Base-by-base conservation (phyloP, 305 asterid genomes). In the Fraxinus platypoda region DNA sequence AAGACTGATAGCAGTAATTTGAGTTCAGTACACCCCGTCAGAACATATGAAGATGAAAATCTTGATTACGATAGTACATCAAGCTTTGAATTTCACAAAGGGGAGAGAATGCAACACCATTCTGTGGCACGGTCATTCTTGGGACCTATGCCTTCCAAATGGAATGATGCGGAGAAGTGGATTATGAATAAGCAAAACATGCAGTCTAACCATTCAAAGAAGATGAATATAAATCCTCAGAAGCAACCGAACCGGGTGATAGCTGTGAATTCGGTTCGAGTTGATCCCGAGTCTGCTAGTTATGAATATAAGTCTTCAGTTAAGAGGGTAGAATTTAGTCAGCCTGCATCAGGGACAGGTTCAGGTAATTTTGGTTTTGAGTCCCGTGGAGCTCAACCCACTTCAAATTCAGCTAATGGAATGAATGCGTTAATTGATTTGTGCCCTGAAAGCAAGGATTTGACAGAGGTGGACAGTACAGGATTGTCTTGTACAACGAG, bases 101-200 rank as follows among this genome's bases (percentile, higher is more conserved):
- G 97, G 79, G 99, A 95, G 89, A 92, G 97, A 75, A 84, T 94
- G 13, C 88, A 87, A 82, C 98, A 90, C 80, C 96, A 90, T 78
- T 88, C 90, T 5, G 33, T 88, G 49, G 52, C 92, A 7, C 86
- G 97, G 75, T 92, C 95, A 37, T 87, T 92, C 59, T 84, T 97
- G 2, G 91, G 97, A 78, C 97, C 98, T 6, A 88, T 95, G 90
- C 83, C 99, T 3, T 96, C 99, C 12, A 96, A 96, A 89, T 96
- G 99, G 99, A 91, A 96, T 57, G 98, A 96, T 79, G 99, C 98
- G 1, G 98, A 96, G 93, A 94, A 96, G 90, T 95, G 99, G 99
- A 96, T 96, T 79, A 89, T 93, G 91, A 94, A 86, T 89, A 89
- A 88, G 88, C 97, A 94, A 66, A 91, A 83, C 78, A 78, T 82